Evolutionary conservation across 805 yeast species (phyloP), one percentile per base, ranked within the genome.

Genomic region (Blastobotrys peoriensis): DNA sequence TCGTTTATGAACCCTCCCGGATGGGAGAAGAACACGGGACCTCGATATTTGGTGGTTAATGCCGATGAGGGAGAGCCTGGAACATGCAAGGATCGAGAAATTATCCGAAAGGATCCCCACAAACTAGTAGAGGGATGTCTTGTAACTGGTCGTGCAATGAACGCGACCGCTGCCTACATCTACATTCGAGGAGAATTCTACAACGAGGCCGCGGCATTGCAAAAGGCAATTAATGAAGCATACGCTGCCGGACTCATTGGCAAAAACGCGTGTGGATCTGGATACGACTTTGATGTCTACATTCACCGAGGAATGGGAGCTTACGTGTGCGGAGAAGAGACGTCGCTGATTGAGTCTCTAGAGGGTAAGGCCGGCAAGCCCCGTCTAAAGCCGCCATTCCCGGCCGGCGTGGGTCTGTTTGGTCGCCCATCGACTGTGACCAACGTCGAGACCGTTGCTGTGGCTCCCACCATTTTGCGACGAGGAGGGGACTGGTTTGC

Each of bases 51-150:
- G 55, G 94, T 86, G 40, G 87, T 86, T 58, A 86, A 86, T 65
- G 95, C 95, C 45, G 95, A 86, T 70, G 95, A 86, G 69, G 95
- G 95, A 57, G 95, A 86, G 67, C 95, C 95, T 10, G 95, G 95
- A 50, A 86, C 95, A 41, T 86, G 95, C 67, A 86, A 86, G 69
- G 95, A 86, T 66, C 77, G 95, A 63, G 95, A 86, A 66, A 86
- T 86, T 63, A 81, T 86, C 62, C 77, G 95, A 64, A 86, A 86
- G 65, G 95, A 86, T 63, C 95, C 95, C 36, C 95, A 86, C 65
- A 86, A 86, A 71, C 78, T 86, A 50, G 84, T 86, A 44, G 95
- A 86, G 66, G 95, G 95, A n/a, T 86, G 95, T 69, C 69, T 86
- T 42, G 73, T 86, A 52, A 88, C 93, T 17, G 95, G 95, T 42